These are phyloP conservation scores for Solanum pinnatisectum DNA, from an alignment of 257 asterid species.

Conservation along the genomic window DNA sequence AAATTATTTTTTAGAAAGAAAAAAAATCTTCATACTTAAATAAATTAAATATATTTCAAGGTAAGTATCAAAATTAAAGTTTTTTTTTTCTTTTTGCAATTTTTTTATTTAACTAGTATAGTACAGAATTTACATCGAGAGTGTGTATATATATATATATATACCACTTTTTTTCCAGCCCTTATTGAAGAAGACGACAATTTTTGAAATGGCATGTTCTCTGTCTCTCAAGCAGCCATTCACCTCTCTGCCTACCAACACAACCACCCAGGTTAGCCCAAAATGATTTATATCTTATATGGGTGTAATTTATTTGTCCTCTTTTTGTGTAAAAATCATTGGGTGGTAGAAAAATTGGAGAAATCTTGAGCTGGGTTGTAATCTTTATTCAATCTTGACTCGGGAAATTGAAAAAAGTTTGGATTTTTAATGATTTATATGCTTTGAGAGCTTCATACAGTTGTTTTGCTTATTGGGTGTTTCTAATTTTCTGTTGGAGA, in stretches of 20 bases:
- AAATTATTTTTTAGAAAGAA: neutral
- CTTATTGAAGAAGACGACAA: neutral
- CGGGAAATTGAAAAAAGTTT: neutral
- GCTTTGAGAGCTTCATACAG: neutral
- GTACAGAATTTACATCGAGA: neutral
- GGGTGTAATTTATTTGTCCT: neutral
- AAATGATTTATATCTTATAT: neutral
- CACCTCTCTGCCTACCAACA: slow-evolving; percentile 8
- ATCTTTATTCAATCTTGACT: neutral
- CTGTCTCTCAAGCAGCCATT: slow-evolving; percentile 33
- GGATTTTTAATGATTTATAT: neutral
- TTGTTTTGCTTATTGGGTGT: neutral
- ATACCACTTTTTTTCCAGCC: neutral
- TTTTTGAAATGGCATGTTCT: slow-evolving; percentile 32
- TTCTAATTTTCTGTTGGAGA: neutral
- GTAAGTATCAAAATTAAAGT: neutral
- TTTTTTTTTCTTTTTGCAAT: neutral
- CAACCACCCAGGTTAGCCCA: slow-evolving; percentile 24
- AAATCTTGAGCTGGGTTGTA: neutral
- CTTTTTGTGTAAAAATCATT: neutral
- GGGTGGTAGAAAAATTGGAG: neutral
- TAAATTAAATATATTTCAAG: neutral
- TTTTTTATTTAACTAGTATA: neutral
- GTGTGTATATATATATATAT: no score
- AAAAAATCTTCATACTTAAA: neutral